These are phyloP conservation scores for Phytophthora capsici DNA, from an alignment of 352 stramenopile genomes.

Conservation along the genomic window DNA sequence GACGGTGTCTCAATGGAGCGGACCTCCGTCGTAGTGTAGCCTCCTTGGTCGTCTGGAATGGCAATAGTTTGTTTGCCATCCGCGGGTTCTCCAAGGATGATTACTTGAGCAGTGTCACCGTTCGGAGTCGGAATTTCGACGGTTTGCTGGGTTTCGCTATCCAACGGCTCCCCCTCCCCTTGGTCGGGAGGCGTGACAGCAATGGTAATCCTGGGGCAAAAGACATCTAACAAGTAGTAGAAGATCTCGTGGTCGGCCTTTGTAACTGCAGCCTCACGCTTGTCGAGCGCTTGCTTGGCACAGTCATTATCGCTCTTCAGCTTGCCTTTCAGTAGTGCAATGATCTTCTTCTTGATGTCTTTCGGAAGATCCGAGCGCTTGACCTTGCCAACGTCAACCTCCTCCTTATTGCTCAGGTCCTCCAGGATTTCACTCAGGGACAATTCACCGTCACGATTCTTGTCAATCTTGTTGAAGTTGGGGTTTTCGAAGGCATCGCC, in stretches of 20 bases:
- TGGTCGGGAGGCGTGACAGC: slow-evolving; percentile 20
- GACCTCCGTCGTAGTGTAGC: slow-evolving; percentile 29
- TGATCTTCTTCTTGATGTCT: slow-evolving; percentile 26
- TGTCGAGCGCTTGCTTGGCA: slow-evolving; percentile 15
- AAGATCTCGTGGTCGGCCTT: slow-evolving; percentile 21
- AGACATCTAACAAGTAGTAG: slow-evolving; percentile 33
- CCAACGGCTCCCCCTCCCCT: neutral
- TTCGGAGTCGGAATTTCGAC: slow-evolving; percentile 22
- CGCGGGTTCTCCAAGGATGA: slow-evolving; percentile 22
- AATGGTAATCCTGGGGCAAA: slow-evolving; percentile 24
- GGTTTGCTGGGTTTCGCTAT: slow-evolving; percentile 10
- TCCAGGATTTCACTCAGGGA: slow-evolving; percentile 22
- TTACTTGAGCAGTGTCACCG: slow-evolving; percentile 14
- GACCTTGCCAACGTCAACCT: slow-evolving; percentile 19
- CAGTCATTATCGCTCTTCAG: slow-evolving; percentile 29
- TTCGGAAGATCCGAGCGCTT: slow-evolving; percentile 17
- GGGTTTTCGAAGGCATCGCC: slow-evolving; percentile 51
- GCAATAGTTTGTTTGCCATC: slow-evolving; percentile 25
- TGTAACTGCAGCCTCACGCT: slow-evolving; percentile 3
- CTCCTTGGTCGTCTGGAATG: slow-evolving; percentile 17
- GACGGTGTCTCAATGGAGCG: slow-evolving; percentile 14
- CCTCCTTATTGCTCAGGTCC: slow-evolving; percentile 23
- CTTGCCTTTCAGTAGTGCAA: slow-evolving; percentile 21
- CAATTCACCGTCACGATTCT: slow-evolving; percentile 29
- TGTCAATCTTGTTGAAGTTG: slow-evolving; percentile 43